Conservation (phyloP, 169 alveolate genomes). For the Cryptosporidium parvum region DNA sequence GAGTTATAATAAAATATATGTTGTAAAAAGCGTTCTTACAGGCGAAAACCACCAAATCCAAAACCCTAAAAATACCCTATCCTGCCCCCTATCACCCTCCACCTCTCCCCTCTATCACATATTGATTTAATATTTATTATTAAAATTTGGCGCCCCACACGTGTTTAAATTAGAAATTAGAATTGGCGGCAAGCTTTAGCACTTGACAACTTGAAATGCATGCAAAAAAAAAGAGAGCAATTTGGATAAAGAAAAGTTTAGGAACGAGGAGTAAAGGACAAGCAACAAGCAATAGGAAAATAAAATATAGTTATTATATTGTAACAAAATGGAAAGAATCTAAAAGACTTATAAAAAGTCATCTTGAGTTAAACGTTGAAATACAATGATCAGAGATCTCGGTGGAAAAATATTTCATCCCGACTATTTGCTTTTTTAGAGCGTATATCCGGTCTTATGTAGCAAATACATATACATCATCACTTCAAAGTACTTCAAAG, state of each 20-base stretch:
- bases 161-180: too few species aligned
- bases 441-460: conserved; percentile 29
- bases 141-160: too few species aligned
- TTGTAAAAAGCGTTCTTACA: too few species aligned
- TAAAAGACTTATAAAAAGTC: not conserved
- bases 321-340: not conserved
- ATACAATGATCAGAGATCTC: conserved; percentile 72
- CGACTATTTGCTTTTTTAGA: not conserved
- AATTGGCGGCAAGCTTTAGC: too few species aligned
- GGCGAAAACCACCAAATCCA: not conserved
- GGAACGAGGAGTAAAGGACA: too few species aligned
- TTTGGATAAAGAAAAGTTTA: too few species aligned
- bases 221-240: too few species aligned
- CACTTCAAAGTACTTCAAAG: conserved; percentile 28
- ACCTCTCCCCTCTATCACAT: not conserved
- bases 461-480: conserved; percentile 34
- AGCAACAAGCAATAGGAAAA: too few species aligned
- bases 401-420: conserved; percentile 67
- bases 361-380: not conserved
- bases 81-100: not conserved
- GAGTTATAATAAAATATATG: too few species aligned
- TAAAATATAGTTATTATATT: not conserved
- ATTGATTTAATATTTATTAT: too few species aligned
- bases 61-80: not conserved
- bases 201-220: too few species aligned